A percentile compares a stretch with the other conserved stretches of the same genome.
Evolutionary conservation across 139 green algal genomes (phyloP).

Genomic region (Gonium pectorale): DNA sequence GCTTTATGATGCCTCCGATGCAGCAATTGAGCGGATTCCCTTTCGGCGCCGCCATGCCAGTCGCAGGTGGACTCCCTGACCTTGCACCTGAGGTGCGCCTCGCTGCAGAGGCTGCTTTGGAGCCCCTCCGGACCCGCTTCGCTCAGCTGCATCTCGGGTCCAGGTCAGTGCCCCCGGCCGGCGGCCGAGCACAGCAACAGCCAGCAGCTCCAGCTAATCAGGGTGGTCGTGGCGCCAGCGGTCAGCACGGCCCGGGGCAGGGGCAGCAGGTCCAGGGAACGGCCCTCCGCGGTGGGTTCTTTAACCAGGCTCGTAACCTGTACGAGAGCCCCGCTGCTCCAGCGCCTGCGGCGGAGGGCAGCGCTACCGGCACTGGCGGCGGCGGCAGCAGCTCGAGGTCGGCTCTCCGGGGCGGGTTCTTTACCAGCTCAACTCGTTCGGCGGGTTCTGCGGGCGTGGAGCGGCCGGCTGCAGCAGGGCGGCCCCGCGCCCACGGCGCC

Average conservation of each 20-base stretch:
- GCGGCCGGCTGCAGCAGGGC: too few species aligned
- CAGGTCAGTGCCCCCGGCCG: too few species aligned
- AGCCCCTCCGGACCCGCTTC: neutral
- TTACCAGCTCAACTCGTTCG: neutral
- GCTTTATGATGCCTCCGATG: too few species aligned
- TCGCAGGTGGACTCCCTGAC: too few species aligned
- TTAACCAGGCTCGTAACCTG: neutral
- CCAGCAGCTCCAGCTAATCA: too few species aligned
- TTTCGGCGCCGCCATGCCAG: too few species aligned
- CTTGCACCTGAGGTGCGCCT: neutral
- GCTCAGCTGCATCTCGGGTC: neutral
- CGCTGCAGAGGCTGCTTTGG: constrained; percentile 5
- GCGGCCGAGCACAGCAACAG: too few species aligned
- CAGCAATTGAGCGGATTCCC: too few species aligned
- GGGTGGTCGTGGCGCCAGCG: too few species aligned
- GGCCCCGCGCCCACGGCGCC: too few species aligned
- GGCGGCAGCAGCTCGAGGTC: neutral
- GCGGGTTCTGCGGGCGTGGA: too few species aligned
- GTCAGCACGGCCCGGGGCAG: too few species aligned
- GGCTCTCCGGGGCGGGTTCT: constrained; percentile 22
- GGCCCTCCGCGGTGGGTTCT: neutral
- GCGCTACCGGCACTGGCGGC: neutral
- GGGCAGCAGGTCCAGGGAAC: neutral
- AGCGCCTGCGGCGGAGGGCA: neutral
- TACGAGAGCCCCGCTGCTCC: neutral